A percentile compares a stretch with the other conserved stretches of the same genome.
phyloP scores from a whole-genome alignment of 2,329 filamentous ascomycete species.

The Colletotrichum tofieldiae region DNA sequence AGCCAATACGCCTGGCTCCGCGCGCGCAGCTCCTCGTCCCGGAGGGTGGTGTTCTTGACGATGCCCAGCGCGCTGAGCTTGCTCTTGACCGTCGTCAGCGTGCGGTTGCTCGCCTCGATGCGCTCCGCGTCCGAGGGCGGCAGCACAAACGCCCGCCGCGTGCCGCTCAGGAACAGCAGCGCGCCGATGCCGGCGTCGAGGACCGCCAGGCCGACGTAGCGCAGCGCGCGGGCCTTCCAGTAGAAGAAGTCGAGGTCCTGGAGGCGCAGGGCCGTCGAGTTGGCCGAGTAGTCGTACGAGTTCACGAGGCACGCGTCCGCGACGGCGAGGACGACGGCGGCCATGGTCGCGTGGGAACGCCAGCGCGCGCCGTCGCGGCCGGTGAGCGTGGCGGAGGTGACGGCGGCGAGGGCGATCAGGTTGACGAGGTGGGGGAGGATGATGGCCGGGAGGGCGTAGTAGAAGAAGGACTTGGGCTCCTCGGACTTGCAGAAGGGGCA shows the following conservation, averaged over 20 bases:
- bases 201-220: conserved; percentile 74
- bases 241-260: conserved; percentile 79
- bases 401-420: conserved; percentile 78
- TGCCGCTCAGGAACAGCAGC: conserved; percentile 82
- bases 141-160: conserved; percentile 82
- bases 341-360: conserved; percentile 79
- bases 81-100: conserved; percentile 72
- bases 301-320: conserved; percentile 77
- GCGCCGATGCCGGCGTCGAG: conserved; percentile 76
- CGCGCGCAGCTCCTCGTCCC: conserved; percentile 80
- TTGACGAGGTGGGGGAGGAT: conserved; percentile 86
- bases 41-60: conserved; percentile 83
- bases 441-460: conserved; percentile 84
- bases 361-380: conserved; percentile 77
- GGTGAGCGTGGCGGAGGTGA: conserved; percentile 78
- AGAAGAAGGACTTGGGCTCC: conserved; percentile 79
- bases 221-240: conserved; percentile 77
- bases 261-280: conserved; percentile 74
- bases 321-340: conserved; percentile 70
- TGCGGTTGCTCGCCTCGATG: conserved; percentile 71
- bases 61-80: conserved; percentile 82
- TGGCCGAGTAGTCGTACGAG: conserved; percentile 76
- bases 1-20: conserved; percentile 83
- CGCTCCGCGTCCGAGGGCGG: conserved; percentile 76
- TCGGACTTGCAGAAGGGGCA: conserved; percentile 89